Evolutionary conservation across 1,284 basidiomycete species (phyloP), one percentile per base, ranked within the genome.

Genomic region (Moniliella sp.): DNA sequence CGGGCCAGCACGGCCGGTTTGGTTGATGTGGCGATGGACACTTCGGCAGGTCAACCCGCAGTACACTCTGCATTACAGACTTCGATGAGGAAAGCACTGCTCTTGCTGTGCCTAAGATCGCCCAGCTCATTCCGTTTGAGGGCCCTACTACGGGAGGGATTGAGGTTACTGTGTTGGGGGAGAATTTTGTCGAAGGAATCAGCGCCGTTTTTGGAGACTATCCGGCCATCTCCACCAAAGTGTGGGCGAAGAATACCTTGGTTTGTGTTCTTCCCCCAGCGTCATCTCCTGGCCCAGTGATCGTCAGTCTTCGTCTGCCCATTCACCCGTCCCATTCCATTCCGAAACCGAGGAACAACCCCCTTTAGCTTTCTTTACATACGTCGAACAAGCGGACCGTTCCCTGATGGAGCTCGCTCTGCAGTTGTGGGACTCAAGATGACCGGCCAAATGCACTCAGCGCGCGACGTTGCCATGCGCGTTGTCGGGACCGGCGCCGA

Each of bases 341-440:
- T 21, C n/a, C n/a, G n/a, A n/a, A n/a, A n/a, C n/a, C n/a, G n/a
- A n/a, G n/a, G n/a, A n/a, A n/a, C n/a, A n/a, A n/a, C n/a, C n/a
- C n/a, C n/a, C n/a, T n/a, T n/a, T n/a, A n/a, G n/a, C n/a, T n/a
- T n/a, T n/a, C n/a, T 59, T 91, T 63, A 83, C 78, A 0, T 91
- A 91, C 62, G 71, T 75, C n/a, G 79, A 86, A 50, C 76, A 83
- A 39, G 77, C 78, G 9, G 83, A 91, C 51, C 67, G 80, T 34
- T 75, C 78, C 10, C 65, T 93, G 73, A 86, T 91, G 82, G 84
- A 91, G 59, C 70, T 91, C 34, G 84, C 84, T 30, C 66, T 93
- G 4, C 82, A 88, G 82, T 91, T 5, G 82, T 93, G 15, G 84
- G 84, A 1, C 65, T 91, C 41, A 84, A 88, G 66, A 86, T 91